Evolutionary conservation across 2,329 filamentous ascomycete genomes (phyloP).

Genomic region (Apiospora rasikravindrae): DNA sequence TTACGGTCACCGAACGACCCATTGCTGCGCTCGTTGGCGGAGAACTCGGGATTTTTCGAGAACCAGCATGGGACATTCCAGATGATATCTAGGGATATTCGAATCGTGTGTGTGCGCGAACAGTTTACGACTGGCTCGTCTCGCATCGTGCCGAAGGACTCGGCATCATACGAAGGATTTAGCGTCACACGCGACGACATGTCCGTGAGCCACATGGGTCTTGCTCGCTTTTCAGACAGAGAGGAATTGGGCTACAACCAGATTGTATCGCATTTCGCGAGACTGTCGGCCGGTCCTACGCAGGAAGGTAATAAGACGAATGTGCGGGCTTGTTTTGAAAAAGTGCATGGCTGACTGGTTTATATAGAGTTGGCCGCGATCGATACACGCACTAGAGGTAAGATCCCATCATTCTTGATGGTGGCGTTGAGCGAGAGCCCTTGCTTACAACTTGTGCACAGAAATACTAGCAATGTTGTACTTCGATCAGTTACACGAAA

Average conservation of each 20-base stretch:
- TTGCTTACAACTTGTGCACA: neutral
- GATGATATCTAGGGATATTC: slow-evolving; percentile 21
- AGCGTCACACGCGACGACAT: slow-evolving; percentile 23
- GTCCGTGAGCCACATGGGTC: slow-evolving; percentile 17
- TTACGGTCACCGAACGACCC: slow-evolving; percentile 13
- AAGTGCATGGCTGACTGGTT: neutral
- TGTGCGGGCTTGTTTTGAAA: neutral
- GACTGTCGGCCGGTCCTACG: slow-evolving; percentile 14
- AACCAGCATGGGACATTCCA: slow-evolving; percentile 21
- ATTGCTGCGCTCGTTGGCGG: slow-evolving; percentile 15
- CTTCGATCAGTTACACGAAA: slow-evolving; percentile 22
- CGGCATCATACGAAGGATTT: slow-evolving; percentile 21
- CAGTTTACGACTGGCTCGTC: slow-evolving; percentile 11
- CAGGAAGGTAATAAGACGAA: slow-evolving; percentile 14
- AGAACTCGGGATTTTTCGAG: slow-evolving; percentile 18
- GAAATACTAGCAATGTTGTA: slow-evolving; percentile 23
- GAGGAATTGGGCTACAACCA: slow-evolving; percentile 22
- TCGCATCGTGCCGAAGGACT: slow-evolving; percentile 17
- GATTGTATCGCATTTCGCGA: slow-evolving; percentile 20
- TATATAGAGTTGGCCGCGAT: slow-evolving; percentile 10
- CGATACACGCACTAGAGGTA: slow-evolving; percentile 16
- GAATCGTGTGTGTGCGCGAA: slow-evolving; percentile 23
- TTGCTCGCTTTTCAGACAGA: slow-evolving; percentile 21
- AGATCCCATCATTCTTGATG: neutral
- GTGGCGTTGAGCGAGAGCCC: neutral